Conservation (phyloP, 768 basidiomycete species). For the Wakefieldia striispora region DNA sequence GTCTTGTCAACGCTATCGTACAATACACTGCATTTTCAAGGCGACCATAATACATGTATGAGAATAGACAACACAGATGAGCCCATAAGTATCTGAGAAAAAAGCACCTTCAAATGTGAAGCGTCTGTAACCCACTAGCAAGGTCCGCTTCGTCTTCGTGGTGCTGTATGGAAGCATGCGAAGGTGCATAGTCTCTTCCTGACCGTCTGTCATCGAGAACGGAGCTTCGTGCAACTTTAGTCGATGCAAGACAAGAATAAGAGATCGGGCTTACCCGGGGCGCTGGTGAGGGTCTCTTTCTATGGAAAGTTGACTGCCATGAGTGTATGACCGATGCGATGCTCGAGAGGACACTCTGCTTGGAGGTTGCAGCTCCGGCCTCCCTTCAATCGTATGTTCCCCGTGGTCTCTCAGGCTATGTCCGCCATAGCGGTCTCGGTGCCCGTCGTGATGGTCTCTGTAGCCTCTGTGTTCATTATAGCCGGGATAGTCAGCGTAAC, state of each 20-base stretch:
- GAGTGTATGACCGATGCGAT: slow-evolving; percentile 26
- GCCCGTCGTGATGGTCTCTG: slow-evolving; percentile 8
- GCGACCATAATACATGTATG: not conserved
- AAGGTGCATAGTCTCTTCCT: slow-evolving; percentile 17
- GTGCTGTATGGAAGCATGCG: slow-evolving; percentile 15
- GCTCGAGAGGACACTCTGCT: slow-evolving; percentile 24
- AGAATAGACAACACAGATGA: slow-evolving; percentile 2
- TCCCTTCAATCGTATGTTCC: slow-evolving; percentile 10
- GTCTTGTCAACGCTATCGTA: not conserved
- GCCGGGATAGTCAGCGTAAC: slow-evolving; percentile 14
- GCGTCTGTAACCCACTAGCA: slow-evolving; percentile 18
- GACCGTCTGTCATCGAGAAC: slow-evolving; percentile 28
- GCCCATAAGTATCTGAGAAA: not conserved
- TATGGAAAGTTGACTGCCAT: slow-evolving; percentile 17
- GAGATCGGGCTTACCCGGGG: slow-evolving; percentile 15
- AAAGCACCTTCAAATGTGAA: slow-evolving; percentile 19
- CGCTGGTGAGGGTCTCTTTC: slow-evolving; percentile 16
- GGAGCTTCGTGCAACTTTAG: slow-evolving; percentile 17
- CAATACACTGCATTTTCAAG: slow-evolving; percentile 6
- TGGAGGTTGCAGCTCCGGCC: slow-evolving; percentile 16
- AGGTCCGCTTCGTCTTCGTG: slow-evolving; percentile 24
- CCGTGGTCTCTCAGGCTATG: slow-evolving; percentile 20
- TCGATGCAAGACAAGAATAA: not conserved
- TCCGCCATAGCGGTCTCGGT: slow-evolving; percentile 11
- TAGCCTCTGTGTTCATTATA: slow-evolving; percentile 17